These are phyloP conservation scores for Venturiaceae sp. DNA, from an alignment of 2,329 filamentous ascomycete genomes.

Conservation along the genomic window DNA sequence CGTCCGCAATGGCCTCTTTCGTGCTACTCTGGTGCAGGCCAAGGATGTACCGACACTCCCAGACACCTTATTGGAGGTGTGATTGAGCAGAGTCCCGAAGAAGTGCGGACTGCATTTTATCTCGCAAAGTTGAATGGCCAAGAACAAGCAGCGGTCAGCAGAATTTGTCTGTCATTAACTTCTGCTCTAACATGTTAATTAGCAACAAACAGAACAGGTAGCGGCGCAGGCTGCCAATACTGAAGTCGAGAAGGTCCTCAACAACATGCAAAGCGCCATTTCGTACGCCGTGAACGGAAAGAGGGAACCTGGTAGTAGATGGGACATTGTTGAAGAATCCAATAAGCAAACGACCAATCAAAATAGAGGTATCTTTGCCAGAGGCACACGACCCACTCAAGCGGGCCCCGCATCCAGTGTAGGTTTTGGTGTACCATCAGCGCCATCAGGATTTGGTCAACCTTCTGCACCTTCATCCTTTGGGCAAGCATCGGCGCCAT, in stretches of 20 bases:
- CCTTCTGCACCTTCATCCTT: neutral
- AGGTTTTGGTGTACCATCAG: neutral
- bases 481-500: constrained; percentile 4
- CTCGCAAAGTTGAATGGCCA: constrained; percentile 53
- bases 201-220: constrained; percentile 50
- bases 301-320: constrained; percentile 66
- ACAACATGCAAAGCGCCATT: constrained; percentile 61
- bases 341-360: neutral
- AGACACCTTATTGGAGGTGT: constrained; percentile 75
- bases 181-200: constrained; percentile 12
- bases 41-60: constrained; percentile 59
- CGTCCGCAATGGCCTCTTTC: constrained; percentile 80
- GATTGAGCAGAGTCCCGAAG: constrained; percentile 81
- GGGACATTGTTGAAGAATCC: constrained; percentile 40
- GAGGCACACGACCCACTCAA: neutral
- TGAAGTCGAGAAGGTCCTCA: constrained; percentile 63
- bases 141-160: constrained; percentile 37
- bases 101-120: constrained; percentile 68
- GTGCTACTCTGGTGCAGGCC: constrained; percentile 53
- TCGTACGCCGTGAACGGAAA: constrained; percentile 57
- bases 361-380: neutral
- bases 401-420: neutral
- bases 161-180: constrained; percentile 13
- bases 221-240: constrained; percentile 52
- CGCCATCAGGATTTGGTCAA: constrained; percentile 7